phyloP scores from a whole-genome alignment of 306 rosid genomes.

The Medicago ruthenica region DNA sequence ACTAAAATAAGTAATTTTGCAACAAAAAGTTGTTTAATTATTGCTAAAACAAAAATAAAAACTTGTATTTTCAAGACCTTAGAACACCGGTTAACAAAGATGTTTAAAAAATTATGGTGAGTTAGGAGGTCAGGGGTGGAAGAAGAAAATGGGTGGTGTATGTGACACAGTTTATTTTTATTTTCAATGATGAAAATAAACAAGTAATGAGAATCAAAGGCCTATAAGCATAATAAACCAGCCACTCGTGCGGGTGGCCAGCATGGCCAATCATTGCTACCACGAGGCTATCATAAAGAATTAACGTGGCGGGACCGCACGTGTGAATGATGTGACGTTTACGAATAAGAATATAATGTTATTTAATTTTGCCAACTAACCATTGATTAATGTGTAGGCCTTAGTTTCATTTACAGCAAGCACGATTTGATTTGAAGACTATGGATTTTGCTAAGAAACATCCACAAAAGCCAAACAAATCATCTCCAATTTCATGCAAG shows the following conservation, averaged over 20 bases:
- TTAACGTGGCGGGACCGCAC: conserved; percentile 52
- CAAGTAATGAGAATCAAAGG: not conserved
- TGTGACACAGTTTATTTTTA: too few relatives aligned
- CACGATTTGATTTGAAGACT: conserved; percentile 52
- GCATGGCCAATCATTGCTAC: conserved; percentile 58
- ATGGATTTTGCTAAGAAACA: conserved; percentile 30
- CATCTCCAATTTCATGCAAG: conserved; percentile 2
- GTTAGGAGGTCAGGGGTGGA: not conserved
- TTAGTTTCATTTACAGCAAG: conserved; percentile 45
- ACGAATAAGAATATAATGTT: not conserved
- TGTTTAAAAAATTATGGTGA: too few relatives aligned
- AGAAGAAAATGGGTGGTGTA: not conserved
- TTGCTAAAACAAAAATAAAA: too few relatives aligned
- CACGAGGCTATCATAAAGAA: conserved; percentile 31
- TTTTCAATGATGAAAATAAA: too few relatives aligned
- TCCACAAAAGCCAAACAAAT: conserved; percentile 29
- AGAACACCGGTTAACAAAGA: too few relatives aligned
- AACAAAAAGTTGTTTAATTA: too few relatives aligned
- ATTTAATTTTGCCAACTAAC: conserved; percentile 40
- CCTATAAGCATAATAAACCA: conserved; percentile 13
- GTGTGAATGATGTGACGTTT: conserved; percentile 56
- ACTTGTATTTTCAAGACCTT: too few relatives aligned
- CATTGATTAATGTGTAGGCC: conserved; percentile 32
- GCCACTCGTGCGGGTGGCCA: conserved; percentile 68
- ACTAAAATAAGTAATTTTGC: too few relatives aligned